Evolutionary conservation across 768 basidiomycete species (phyloP).

Genomic region (Hemileccinum rubropunctum): DNA sequence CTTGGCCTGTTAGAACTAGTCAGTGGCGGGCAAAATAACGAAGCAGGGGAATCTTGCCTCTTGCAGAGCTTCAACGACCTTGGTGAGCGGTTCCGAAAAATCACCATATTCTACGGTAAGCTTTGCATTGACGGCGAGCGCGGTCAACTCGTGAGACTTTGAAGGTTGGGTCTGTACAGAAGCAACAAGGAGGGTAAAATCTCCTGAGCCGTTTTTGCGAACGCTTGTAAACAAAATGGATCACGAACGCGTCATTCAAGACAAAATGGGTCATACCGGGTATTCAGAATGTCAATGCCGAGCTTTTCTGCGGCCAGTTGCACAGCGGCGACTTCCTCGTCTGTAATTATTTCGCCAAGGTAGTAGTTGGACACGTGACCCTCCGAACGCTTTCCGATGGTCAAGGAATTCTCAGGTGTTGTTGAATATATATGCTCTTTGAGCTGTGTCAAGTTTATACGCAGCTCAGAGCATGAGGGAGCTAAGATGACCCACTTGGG

Average conservation of each 20-base stretch:
- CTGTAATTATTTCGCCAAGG: conserved; percentile 66
- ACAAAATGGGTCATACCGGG: conserved; percentile 48
- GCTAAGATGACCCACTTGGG: conserved; percentile 41
- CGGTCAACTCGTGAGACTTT: conserved; percentile 45
- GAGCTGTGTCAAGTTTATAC: conserved; percentile 42
- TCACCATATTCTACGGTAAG: conserved; percentile 77
- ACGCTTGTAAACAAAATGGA: conserved; percentile 47
- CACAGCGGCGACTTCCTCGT: conserved; percentile 73
- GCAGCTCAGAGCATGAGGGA: not conserved
- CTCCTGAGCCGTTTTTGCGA: conserved; percentile 57
- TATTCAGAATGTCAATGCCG: conserved; percentile 76
- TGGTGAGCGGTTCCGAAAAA: conserved; percentile 54
- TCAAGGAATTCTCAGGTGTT: conserved; percentile 61
- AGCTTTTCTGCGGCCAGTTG: conserved; percentile 75
- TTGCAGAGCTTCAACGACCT: conserved; percentile 51
- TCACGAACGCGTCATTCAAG: not conserved
- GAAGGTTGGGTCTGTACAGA: conserved; percentile 50
- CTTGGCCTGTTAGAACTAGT: conserved; percentile 49
- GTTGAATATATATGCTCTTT: conserved; percentile 71
- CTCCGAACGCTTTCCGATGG: conserved; percentile 73
- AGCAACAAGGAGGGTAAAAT: conserved; percentile 74
- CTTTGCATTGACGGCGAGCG: conserved; percentile 42
- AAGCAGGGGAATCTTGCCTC: conserved; percentile 42
- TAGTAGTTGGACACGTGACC: conserved; percentile 89
- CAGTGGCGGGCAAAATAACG: not conserved